Conservation (phyloP, 768 basidiomycete genomes). For the Termitomyces sp. region DNA sequence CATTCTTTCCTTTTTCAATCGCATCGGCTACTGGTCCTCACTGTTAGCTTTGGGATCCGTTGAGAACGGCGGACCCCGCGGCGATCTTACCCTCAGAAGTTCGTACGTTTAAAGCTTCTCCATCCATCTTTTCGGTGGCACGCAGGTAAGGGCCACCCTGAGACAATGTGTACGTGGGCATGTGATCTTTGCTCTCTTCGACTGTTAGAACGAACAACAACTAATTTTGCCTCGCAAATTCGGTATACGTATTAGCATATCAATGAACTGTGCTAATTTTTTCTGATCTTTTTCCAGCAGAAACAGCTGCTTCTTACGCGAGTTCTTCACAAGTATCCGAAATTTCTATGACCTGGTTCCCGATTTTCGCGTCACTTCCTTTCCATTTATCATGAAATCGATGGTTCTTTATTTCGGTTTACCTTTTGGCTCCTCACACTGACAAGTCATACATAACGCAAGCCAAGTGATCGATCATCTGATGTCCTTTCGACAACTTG, state of each 20-base stretch:
- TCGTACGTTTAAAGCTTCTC: neutral
- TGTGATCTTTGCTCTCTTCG: neutral
- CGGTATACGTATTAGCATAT: neutral
- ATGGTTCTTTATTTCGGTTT: neutral
- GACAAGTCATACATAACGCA: neutral
- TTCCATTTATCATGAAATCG: neutral
- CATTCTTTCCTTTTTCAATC: neutral
- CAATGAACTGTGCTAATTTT: neutral
- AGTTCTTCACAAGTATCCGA: neutral
- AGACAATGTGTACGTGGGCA: neutral
- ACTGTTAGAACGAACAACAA: neutral
- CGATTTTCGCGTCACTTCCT: neutral
- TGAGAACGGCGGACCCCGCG: neutral
- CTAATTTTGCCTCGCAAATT: neutral
- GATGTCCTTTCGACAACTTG: conserved; percentile 1
- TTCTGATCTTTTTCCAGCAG: neutral
- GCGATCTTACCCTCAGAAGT: neutral
- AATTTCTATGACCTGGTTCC: neutral
- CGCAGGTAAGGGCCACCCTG: too few species aligned
- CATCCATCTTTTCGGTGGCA: neutral
- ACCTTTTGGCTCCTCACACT: neutral
- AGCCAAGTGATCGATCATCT: conserved; percentile 3
- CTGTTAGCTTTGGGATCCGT: neutral
- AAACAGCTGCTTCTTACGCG: neutral
- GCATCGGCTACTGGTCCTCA: neutral